Base-by-base conservation (phyloP, 768 basidiomycete species). In the Russula vinacea region DNA sequence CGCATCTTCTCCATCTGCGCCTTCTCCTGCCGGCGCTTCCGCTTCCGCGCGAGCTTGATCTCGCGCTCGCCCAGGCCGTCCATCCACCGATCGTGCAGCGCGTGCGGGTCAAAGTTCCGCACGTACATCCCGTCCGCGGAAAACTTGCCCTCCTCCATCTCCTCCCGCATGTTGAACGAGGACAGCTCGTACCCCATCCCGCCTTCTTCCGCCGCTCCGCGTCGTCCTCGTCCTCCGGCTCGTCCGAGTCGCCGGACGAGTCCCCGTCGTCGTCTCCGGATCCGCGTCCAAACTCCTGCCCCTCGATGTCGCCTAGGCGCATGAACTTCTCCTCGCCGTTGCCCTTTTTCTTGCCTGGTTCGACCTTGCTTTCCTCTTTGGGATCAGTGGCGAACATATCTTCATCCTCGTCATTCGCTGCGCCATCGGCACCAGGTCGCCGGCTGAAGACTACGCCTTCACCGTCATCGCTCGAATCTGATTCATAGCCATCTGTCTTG, bases 121-220 rank as follows among this genome's bases (percentile, higher is more conserved):
- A 90, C 85, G 72, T 94, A 93, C 70, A 76, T 89, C 53, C 97
- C 97, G 72, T 98, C 96, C 64, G 90, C 90, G 5, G 92, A 88
- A 78, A 99, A 98, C 73, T 94, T 92, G 44, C 97, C 97, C 76
- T 98, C 96, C 72, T 93, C 89, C 89, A 98, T 95, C 81, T 99
- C 97, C 70, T 92, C 89, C 67, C 94, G 88, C 96, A 99, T 98
- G 75, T 99, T 96, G 85, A 99, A 99, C 32, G 92, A 90, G 4
- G 91, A 94, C 11, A 99, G 69, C 72, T 95, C 90, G 76, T 78
- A 96, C 2, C 96, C 97, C 96, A 99, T 98, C 14, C 89, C 44
- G 80, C 85, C 74, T 91, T 92, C 77, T 83, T 86, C 72, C 81
- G 77, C 69, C 87, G 83, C 70, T 83, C 82, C n/a, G 81, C 85